phyloP scores from a whole-genome alignment of 2,329 filamentous ascomycete species.

The Fusarium sp. region DNA sequence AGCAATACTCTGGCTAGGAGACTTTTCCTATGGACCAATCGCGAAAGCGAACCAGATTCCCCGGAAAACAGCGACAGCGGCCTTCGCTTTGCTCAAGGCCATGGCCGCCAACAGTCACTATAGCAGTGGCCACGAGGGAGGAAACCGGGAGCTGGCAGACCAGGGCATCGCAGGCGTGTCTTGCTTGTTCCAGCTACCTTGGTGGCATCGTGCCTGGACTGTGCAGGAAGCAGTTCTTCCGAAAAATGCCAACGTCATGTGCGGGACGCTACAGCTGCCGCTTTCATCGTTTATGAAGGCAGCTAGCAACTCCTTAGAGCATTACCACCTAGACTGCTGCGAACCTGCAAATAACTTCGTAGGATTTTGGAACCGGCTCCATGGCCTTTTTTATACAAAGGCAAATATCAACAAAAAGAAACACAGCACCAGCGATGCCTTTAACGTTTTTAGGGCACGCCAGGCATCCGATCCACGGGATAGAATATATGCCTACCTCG shows the following conservation, averaged over 20 bases:
- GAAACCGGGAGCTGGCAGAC: not conserved
- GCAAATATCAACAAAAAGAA: too few species aligned
- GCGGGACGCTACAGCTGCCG: not conserved
- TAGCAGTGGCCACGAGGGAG: too few species aligned
- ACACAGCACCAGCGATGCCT: too few species aligned
- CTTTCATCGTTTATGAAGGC: not conserved
- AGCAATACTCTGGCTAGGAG: constrained; percentile 12
- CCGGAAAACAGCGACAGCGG: not conserved
- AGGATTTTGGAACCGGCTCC: too few species aligned
- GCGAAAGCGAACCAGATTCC: not conserved
- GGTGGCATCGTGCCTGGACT: constrained; percentile 4
- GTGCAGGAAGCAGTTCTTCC: constrained; percentile 1
- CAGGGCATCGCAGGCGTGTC: not conserved
- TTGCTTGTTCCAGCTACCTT: not conserved
- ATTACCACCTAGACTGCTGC: not conserved
- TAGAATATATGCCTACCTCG: not conserved
- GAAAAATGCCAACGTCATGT: not conserved
- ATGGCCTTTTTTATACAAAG: too few species aligned
- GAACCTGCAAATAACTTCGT: too few species aligned
- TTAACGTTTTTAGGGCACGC: not conserved
- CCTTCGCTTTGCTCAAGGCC: not conserved
- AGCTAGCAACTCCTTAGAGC: not conserved
- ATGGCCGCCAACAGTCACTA: not conserved
- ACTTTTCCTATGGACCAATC: not conserved
- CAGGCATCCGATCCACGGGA: not conserved